Evolutionary conservation across 441 rosid genomes (phyloP), one percentile per base, ranked within the genome.

Genomic region (Dalechampia spathulata): DNA sequence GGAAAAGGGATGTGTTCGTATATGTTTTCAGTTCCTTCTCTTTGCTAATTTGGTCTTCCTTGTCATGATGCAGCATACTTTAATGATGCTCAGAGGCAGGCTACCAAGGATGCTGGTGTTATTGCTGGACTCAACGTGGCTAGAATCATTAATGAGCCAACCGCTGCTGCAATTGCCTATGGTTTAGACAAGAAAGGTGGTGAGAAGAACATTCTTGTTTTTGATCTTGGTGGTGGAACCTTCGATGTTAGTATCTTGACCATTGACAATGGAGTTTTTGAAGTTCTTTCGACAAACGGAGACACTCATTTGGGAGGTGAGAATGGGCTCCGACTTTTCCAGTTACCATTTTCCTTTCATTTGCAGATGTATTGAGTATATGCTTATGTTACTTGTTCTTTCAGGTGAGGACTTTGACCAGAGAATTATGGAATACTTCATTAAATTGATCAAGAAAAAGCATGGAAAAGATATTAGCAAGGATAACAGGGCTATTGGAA

Each of bases 51-150:
- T 38, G 41, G 44, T 46, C 5, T 16, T 51, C 36, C 57, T 62
- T 30, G 51, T 60, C 12, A 52, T 37, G 49, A 2, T 62, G 75
- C 79, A 78, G 87, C 88, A 13, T 82, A 92, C 83, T 92, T 92
- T 72, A 92, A 86, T 45, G 99, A 92, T 70, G 97, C 99, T 57
- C 99, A 92, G 75, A 86, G 99, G 71, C 96, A 92, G 66, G 98
- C 96, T 59, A 92, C 98, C 44, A 92, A 92, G 85, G 98, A 91
- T 73, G 95, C 98, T 25, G 98, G 98, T 64, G 61, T 86, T 19
- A 91, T 91, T 60, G 90, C 98, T 61, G 98, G 98, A n/a, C 80
- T 92, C 17, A 92, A 92, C 67, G 98, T 92, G 72, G 98, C 96
- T 22, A 83, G 95, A 63, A 83, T 86, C 58, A 83, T 86, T 55